Evolutionary conservation across 495 filamentous ascomycete species (phyloP), one percentile per base, ranked within the genome.

Genomic region (Penicillium taxi): DNA sequence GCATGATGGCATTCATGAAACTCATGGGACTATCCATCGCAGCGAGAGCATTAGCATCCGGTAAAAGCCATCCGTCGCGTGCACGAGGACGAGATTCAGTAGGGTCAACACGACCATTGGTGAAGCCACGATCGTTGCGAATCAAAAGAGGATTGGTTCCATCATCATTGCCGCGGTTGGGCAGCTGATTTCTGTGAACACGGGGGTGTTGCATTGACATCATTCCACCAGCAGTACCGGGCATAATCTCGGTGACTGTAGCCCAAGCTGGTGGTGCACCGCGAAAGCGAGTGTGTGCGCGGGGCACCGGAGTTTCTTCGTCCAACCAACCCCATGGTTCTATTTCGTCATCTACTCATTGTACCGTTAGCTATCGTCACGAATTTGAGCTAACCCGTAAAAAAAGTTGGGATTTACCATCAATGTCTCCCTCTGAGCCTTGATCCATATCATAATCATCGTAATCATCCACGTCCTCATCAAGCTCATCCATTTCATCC

Each of bases 121-220:
- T n/a, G n/a, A n/a, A n/a, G n/a, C n/a, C n/a, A n/a, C n/a, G n/a
- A 26, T 67, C 72, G 22, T 49, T 53, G 7, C 70, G 51, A 56
- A 60, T 35, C 35, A 87, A 74, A 9, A 95, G 68, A 32, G 88
- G 88, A 51, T 95, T 94, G 3, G 72, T 69, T 12, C 85, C 86
- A 49, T 94, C 86, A 48, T 94, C 86, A 26, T 69, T 71, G 9
- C 59, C 60, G 16, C 77, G 73, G 18, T 66, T 14, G 0, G 58
- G 60, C 12, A 61, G 55, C 27, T 73, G 64, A 26, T 60, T 65
- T 26, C 75, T 59, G 45, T 77, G 70, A 32, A 77, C 47, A 26
- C 53, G 66, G 36, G 73, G 66, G 50, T 75, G 75, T 26, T 67
- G 67, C 9, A 72, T 64, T 2, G 66, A 63, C 35, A 70, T 54